Base-by-base conservation (phyloP, 2,329 filamentous ascomycete species). In the Pyrenochaeta sp. region DNA sequence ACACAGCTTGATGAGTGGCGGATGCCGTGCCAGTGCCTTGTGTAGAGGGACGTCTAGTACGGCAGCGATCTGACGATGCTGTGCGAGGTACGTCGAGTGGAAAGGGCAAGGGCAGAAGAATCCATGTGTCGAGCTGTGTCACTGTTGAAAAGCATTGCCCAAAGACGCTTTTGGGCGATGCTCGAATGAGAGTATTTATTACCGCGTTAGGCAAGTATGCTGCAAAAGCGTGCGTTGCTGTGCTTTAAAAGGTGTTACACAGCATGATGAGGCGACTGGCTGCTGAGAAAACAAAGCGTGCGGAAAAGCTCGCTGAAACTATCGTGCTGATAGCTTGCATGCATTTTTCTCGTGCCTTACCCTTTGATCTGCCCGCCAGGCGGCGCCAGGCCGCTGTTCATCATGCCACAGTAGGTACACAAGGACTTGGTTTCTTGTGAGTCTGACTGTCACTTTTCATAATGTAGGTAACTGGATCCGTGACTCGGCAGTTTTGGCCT, bases 21-120 rank as follows among this genome's bases (percentile, higher is more conserved):
- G 35, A 55, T 53, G 64, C 51, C 35, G 58, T 65, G 53, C 45
- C 39, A 57, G 58, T 65, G 53, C 45, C 39, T 55, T 51, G 48
- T 61, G 56, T 58, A 58, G 59, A 48, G 60, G 54, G 47, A 58
- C 48, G 51, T 53, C 10, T 5, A 22, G 52, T 53, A 51, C 49
- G 54, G 41, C 41, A 55, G 39, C 31, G 34, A 49, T 39, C 44
- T 51, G 26, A 15, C 41, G 24, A 44, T 47, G 47, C 41, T 39
- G 59, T 65, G 53, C 34, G 45, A 59, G 47, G 55, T 55, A 41
- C 19, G 37, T 53, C 40, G 40, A 51, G 47, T 35, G 47, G 47
- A 42, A 44, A 41, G 54, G 41, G 34, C 38, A 39, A 41, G 24
- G 40, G 26, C 24, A 47, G 23, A 22, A 39, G 35, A 38, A 22